Evolutionary conservation across 2,329 filamentous ascomycete species (phyloP).

Genomic region (Orbilia blumenaviensis): DNA sequence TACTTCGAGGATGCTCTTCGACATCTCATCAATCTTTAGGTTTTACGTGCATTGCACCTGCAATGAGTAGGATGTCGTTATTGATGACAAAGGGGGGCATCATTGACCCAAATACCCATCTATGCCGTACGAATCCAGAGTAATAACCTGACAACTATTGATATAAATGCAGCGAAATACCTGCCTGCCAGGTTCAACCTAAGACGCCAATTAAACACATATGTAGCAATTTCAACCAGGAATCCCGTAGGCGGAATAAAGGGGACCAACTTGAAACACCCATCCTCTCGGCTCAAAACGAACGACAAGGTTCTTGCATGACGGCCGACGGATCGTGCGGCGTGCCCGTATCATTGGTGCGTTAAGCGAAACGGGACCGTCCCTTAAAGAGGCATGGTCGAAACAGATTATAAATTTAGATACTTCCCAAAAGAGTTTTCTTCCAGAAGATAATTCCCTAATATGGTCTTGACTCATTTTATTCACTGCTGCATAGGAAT

Average conservation of each 20-base stretch:
- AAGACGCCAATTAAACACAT: constrained; percentile 31
- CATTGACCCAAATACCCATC: too few species aligned
- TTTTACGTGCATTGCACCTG: not conserved
- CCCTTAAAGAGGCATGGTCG: constrained; percentile 45
- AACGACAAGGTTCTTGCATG: constrained; percentile 53
- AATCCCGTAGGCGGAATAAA: constrained; percentile 11
- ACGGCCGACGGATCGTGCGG: constrained; percentile 46
- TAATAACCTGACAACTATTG: not conserved
- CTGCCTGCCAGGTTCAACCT: not conserved
- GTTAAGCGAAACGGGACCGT: constrained; percentile 54
- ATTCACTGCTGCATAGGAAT: not conserved
- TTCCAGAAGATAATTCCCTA: constrained; percentile 3
- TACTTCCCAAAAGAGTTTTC: constrained; percentile 30
- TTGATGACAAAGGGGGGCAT: too few species aligned
- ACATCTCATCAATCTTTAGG: constrained; percentile 31
- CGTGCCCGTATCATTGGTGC: constrained; percentile 49
- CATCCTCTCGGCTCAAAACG: constrained; percentile 39
- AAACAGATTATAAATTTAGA: constrained; percentile 47
- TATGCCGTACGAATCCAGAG: too few species aligned
- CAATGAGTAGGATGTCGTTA: constrained; percentile 37
- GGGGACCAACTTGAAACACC: constrained; percentile 40
- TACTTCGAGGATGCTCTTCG: constrained; percentile 21
- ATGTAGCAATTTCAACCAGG: constrained; percentile 39
- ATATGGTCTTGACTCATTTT: not conserved
- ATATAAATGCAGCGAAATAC: not conserved